These are phyloP conservation scores for Candida patagonica DNA, from an alignment of 805 yeast species.

Conservation along the genomic window DNA sequence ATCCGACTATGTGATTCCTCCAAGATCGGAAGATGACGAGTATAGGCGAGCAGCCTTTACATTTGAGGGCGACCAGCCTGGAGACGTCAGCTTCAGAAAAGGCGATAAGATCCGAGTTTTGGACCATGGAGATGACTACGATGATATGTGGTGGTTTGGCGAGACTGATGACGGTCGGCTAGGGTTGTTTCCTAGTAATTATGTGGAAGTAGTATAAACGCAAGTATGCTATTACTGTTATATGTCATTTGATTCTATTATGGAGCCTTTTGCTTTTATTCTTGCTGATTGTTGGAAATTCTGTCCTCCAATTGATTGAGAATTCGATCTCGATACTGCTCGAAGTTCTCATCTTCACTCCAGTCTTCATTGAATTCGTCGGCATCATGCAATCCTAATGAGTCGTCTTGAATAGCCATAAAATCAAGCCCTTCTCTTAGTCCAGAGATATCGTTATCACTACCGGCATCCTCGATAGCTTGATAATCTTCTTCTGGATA, in stretches of 20 bases:
- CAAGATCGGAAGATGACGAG: conserved; percentile 19
- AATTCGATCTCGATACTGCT: conserved; percentile 17
- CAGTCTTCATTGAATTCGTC: conserved; percentile 14
- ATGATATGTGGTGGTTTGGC: conserved; percentile 45
- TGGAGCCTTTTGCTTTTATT: not conserved
- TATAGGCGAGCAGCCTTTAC: conserved; percentile 28
- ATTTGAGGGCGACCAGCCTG: conserved; percentile 29
- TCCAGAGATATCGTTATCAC: conserved; percentile 25
- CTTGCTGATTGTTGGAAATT: not conserved
- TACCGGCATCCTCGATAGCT: conserved; percentile 50
- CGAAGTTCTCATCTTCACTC: conserved; percentile 22
- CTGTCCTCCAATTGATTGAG: conserved; percentile 12
- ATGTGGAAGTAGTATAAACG: conserved; percentile 24
- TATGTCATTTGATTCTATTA: not conserved
- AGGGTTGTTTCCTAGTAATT: conserved; percentile 42
- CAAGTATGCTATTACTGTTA: not conserved
- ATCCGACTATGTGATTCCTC: conserved; percentile 9
- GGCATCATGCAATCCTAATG: conserved; percentile 12
- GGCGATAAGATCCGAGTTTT: conserved; percentile 31
- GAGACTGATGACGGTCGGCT: conserved; percentile 29
- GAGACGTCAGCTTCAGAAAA: conserved; percentile 29
- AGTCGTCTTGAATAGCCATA: conserved; percentile 23
- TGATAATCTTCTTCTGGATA: conserved; percentile 95
- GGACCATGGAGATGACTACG: conserved; percentile 28
- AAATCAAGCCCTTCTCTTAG: conserved; percentile 4